Conservation (phyloP, 148 eudicot species). For the Rhododendron ferrugineum region DNA sequence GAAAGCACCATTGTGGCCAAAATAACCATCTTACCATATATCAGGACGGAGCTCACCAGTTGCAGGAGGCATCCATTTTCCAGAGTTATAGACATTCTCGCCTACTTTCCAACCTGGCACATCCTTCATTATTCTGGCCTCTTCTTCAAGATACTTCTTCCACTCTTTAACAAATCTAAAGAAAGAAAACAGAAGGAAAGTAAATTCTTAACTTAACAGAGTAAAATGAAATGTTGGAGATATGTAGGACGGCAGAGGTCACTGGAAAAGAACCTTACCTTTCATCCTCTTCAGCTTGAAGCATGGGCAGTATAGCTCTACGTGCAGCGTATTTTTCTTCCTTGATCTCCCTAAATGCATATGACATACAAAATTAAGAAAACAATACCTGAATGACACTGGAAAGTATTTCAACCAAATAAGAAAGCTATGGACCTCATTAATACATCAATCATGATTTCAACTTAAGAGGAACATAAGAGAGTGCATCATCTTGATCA, state of each 20-base stretch:
- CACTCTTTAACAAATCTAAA: constrained; percentile 90
- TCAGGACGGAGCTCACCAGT: constrained; percentile 93
- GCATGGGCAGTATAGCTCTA: constrained; percentile 67
- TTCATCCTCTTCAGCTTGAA: constrained; percentile 98
- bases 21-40: constrained; percentile 56
- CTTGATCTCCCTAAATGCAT: constrained; percentile 51
- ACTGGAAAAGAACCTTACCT: constrained; percentile 38
- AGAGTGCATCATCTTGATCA: background rate
- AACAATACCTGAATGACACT: background rate
- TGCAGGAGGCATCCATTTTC: constrained; percentile 98
- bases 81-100: constrained; percentile 87
- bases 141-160: constrained; percentile 78
- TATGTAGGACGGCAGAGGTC: background rate
- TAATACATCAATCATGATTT: background rate
- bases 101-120: constrained; percentile 99
- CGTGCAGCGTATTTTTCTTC: constrained; percentile 91
- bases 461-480: background rate
- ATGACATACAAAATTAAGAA: background rate
- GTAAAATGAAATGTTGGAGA: background rate
- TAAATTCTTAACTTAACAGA: background rate
- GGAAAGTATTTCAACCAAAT: background rate
- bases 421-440: background rate
- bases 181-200: background rate
- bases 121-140: constrained; percentile 90
- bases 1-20: background rate